These are phyloP conservation scores for Hordeum vulgare DNA, from an alignment of 176 grass and related monocot genomes.

Conservation along the genomic window DNA sequence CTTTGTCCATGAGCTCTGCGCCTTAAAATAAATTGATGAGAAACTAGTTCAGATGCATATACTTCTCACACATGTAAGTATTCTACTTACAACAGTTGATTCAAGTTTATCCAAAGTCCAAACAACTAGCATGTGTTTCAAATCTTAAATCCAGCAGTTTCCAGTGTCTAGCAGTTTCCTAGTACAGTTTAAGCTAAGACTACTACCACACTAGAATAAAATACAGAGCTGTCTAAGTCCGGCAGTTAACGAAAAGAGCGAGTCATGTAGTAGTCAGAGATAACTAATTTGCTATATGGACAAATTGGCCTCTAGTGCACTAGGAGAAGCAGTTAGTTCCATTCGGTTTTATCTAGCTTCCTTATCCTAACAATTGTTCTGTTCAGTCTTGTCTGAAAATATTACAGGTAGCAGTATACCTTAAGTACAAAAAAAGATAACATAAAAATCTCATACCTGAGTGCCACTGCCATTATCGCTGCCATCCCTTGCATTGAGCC, in stretches of 20 bases:
- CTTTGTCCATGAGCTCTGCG: constrained; percentile 84
- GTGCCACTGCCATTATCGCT: constrained; percentile 85
- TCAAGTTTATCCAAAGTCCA: not conserved
- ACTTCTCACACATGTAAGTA: not conserved
- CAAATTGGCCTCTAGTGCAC: not conserved
- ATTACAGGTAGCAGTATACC: not conserved
- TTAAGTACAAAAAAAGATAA: constrained; percentile 14
- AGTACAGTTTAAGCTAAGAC: not conserved
- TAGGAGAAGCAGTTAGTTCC: not conserved
- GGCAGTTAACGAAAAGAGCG: not conserved
- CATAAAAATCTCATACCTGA: constrained; percentile 47
- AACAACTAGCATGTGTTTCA: not conserved
- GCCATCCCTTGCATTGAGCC: constrained; percentile 63
- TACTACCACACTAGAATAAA: not conserved
- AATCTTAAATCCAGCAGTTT: not conserved
- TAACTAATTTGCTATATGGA: not conserved
- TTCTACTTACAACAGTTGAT: not conserved
- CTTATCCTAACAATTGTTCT: not conserved
- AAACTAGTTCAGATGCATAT: not conserved
- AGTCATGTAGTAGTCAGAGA: not conserved
- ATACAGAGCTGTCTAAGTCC: not conserved
- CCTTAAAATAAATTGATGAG: constrained; percentile 24
- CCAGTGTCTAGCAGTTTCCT: too few relatives aligned
- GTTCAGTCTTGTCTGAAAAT: not conserved
- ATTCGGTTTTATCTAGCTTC: not conserved